Percentiles rank a stretch among this genome's conserved stretches.
These are phyloP conservation scores for Eucalyptus pumila DNA, from an alignment of 345 rosid genomes.

Conservation along the genomic window DNA sequence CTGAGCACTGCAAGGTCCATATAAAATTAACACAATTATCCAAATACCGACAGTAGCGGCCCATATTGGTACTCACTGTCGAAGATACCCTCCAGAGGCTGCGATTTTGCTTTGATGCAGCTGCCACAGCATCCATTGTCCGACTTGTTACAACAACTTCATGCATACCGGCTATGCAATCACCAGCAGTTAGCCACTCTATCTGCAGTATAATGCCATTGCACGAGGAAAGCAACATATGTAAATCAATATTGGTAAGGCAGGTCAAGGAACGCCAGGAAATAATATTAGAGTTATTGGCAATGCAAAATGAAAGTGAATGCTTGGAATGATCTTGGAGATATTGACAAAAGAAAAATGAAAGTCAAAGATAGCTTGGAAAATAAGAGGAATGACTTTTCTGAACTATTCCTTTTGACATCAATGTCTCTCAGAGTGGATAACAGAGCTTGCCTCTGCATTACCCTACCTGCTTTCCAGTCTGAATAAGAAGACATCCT, in stretches of 20 bases:
- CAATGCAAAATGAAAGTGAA: background rate
- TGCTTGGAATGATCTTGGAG: background rate
- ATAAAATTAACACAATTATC: background rate
- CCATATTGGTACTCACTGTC: constrained; percentile 39
- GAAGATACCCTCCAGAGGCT: constrained; percentile 97
- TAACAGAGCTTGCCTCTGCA: background rate
- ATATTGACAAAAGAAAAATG: background rate
- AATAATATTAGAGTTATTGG: background rate
- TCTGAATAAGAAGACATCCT: constrained; percentile 89
- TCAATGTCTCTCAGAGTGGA: background rate
- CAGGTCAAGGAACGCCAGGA: background rate
- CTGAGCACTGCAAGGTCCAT: background rate
- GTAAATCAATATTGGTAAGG: background rate
- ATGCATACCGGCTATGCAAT: constrained; percentile 92
- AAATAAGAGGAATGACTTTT: background rate
- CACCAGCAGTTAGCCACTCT: constrained; percentile 94
- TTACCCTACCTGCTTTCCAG: constrained; percentile 70
- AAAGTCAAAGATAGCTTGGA: background rate
- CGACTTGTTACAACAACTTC: constrained; percentile 77
- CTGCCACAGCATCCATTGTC: constrained; percentile 58
- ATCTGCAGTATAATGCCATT: constrained; percentile 36
- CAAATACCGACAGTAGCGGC: background rate
- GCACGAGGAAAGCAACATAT: background rate
- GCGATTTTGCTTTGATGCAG: constrained; percentile 60
- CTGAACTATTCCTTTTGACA: background rate